Evolutionary conservation across 2,329 filamentous ascomycete species (phyloP).

Genomic region (Biscogniauxia marginata): DNA sequence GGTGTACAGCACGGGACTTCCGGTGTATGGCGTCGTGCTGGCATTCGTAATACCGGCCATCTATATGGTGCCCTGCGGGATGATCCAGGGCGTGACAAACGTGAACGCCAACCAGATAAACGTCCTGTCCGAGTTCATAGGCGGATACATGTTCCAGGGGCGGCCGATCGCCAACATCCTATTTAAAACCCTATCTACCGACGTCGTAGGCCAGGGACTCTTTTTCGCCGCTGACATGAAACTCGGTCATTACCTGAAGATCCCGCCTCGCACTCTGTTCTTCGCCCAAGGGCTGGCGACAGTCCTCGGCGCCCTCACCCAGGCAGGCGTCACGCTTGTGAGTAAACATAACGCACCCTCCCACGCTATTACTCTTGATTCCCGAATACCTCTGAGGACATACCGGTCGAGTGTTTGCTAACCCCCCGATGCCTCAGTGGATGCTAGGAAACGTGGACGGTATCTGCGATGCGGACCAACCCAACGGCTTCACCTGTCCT

Average conservation of each 20-base stretch:
- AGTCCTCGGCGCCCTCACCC: slow-evolving; percentile 44
- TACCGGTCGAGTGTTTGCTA: not conserved
- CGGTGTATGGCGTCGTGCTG: slow-evolving; percentile 44
- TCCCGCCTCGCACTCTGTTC: slow-evolving; percentile 47
- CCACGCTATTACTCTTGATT: too few species aligned
- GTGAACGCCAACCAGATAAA: slow-evolving; percentile 49
- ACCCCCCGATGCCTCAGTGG: slow-evolving; percentile 18
- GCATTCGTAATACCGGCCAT: slow-evolving; percentile 43
- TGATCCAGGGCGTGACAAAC: slow-evolving; percentile 48
- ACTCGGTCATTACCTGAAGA: slow-evolving; percentile 50
- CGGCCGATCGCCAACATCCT: slow-evolving; percentile 46
- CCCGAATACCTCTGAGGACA: too few species aligned
- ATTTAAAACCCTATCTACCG: slow-evolving; percentile 42
- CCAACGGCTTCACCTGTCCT: slow-evolving; percentile 48
- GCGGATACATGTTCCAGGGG: slow-evolving; percentile 46
- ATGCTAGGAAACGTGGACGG: slow-evolving; percentile 38
- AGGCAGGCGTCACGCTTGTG: slow-evolving; percentile 35
- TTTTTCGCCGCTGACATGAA: slow-evolving; percentile 51
- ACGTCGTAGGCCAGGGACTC: slow-evolving; percentile 42
- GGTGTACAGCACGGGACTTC: slow-evolving; percentile 42
- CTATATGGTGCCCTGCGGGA: slow-evolving; percentile 47
- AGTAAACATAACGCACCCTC: too few species aligned
- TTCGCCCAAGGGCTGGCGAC: slow-evolving; percentile 47
- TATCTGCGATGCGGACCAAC: slow-evolving; percentile 40
- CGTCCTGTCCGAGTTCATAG: slow-evolving; percentile 47